Evolutionary conservation across 495 filamentous ascomycete species (phyloP).

Genomic region (Xylaria intraflava): DNA sequence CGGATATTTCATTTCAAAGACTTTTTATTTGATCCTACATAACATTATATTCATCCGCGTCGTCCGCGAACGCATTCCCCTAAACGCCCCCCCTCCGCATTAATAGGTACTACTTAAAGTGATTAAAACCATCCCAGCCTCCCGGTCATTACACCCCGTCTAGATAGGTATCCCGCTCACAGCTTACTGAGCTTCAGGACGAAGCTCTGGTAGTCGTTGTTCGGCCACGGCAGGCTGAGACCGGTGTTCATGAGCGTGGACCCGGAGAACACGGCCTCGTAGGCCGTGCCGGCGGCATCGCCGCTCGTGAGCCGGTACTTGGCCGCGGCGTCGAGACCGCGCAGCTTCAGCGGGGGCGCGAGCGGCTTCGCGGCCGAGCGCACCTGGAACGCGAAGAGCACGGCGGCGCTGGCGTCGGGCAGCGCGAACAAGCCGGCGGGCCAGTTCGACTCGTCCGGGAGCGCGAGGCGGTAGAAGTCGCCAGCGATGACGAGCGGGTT

Average conservation of each 20-base stretch:
- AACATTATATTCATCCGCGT: no score
- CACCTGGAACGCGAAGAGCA: conserved; percentile 48
- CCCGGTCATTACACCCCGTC: no score
- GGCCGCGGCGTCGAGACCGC: conserved; percentile 39
- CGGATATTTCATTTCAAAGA: no score
- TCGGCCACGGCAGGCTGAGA: conserved; percentile 32
- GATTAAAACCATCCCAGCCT: no score
- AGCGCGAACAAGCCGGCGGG: conserved; percentile 49
- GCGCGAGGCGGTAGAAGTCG: conserved; percentile 44
- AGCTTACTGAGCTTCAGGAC: conserved; percentile 39
- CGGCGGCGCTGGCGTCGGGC: conserved; percentile 33
- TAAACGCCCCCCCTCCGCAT: no score
- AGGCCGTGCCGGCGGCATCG: conserved; percentile 24
- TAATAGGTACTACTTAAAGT: no score
- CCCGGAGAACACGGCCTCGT: conserved; percentile 37
- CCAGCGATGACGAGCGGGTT: conserved; percentile 46
- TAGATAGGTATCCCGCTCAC: no score
- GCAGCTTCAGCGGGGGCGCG: conserved; percentile 37
- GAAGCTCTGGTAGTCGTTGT: conserved; percentile 36
- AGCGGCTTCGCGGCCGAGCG: conserved; percentile 38
- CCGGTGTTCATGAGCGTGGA: conserved; percentile 46
- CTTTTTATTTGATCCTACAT: no score
- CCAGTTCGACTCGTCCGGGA: conserved; percentile 50
- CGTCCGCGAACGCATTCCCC: no score
- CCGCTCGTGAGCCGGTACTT: conserved; percentile 34